These are phyloP conservation scores for Leishmania turanica DNA, from an alignment of 208 protist species.

Conservation along the genomic window DNA sequence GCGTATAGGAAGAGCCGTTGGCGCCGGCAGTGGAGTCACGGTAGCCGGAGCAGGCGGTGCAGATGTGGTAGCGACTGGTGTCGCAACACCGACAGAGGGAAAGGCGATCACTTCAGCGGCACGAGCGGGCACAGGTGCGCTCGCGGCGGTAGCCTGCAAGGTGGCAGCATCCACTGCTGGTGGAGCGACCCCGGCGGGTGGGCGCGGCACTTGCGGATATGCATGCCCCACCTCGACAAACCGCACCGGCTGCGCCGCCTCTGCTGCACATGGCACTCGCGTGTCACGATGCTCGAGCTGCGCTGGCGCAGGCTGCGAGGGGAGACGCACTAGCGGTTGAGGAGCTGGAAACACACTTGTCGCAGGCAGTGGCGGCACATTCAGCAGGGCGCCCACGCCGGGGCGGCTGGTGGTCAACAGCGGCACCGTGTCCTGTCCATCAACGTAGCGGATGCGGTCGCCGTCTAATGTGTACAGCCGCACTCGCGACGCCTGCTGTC, in stretches of 20 bases:
- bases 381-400: background rate
- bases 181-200: conserved; percentile 11
- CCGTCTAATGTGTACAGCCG: conserved; percentile 28
- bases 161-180: conserved; percentile 20
- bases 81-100: background rate
- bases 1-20: no score
- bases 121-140: background rate
- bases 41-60: conserved; percentile 6
- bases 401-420: background rate
- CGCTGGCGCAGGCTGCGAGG: background rate
- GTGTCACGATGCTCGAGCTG: background rate
- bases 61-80: conserved; percentile 3
- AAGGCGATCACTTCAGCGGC: background rate
- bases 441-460: conserved; percentile 5
- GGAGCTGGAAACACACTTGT: conserved; percentile 59
- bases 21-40: conserved; percentile 2
- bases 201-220: conserved; percentile 28
- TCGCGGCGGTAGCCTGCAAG: background rate
- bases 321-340: conserved; percentile 43
- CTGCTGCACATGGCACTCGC: no score
- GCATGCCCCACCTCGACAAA: background rate
- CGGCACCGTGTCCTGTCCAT: background rate
- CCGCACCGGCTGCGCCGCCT: background rate
- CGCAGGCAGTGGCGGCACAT: conserved; percentile 56
- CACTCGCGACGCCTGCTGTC: conserved; percentile 6